Percentiles rank a stretch among this genome's conserved stretches.
Evolutionary conservation across 257 asterid genomes (phyloP).

Genomic region (Scutellaria baicalensis): DNA sequence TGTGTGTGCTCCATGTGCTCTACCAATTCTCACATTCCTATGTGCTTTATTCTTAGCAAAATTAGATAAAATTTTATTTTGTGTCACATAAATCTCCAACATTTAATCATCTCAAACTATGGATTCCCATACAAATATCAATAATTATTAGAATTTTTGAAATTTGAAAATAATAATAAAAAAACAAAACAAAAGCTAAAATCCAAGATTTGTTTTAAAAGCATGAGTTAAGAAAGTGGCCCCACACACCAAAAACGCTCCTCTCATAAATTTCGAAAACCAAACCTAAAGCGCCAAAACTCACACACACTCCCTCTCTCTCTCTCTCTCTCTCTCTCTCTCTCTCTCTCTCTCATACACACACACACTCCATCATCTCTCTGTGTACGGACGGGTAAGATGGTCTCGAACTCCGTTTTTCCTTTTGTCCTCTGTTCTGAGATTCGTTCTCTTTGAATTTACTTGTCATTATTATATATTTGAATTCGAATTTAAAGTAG

Average conservation of each 20-base stretch:
- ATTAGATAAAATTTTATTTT: no score
- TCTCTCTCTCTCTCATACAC: conserved; percentile 2
- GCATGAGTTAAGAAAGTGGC: not conserved
- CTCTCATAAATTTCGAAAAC: conserved; percentile 42
- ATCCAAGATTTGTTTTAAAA: not conserved
- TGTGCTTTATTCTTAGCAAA: no score
- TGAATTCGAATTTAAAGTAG: conserved; percentile 31
- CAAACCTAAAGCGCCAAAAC: conserved; percentile 51
- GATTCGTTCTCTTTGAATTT: conserved; percentile 23
- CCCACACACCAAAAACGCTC: conserved; percentile 13
- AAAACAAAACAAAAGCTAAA: not conserved
- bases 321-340: not conserved
- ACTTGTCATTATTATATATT: conserved; percentile 24
- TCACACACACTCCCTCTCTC: not conserved
- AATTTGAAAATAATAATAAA: conserved; percentile 4
- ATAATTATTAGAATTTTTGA: not conserved
- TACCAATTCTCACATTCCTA: no score
- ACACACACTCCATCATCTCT: conserved; percentile 15
- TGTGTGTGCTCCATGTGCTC: no score
- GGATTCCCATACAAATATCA: not conserved
- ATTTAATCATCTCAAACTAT: not conserved
- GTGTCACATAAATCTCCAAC: no score
- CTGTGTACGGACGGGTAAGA: conserved; percentile 27
- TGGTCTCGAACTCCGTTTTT: conserved; percentile 39
- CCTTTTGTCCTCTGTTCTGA: conserved; percentile 20